A percentile compares a stretch with the other conserved stretches of the same genome.
These are phyloP conservation scores for Ceriops zippeliana DNA, from an alignment of 345 rosid species.

Conservation along the genomic window DNA sequence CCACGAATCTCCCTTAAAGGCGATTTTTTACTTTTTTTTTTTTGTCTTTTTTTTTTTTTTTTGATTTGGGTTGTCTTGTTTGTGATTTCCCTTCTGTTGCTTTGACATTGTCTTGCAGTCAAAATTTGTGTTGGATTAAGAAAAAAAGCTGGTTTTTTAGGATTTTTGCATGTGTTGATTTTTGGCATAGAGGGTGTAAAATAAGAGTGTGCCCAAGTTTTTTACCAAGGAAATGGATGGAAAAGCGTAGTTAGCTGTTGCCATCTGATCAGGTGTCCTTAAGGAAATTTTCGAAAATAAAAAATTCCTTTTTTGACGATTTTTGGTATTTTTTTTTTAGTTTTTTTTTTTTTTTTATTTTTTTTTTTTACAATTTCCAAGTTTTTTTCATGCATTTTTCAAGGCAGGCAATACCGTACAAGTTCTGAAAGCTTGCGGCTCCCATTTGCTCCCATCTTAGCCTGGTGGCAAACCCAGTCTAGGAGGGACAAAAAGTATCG, in stretches of 20 bases:
- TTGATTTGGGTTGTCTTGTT: neutral
- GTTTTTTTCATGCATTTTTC: conserved; percentile 35
- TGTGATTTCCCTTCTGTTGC: neutral
- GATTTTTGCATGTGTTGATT: conserved; percentile 52
- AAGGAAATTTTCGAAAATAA: no score
- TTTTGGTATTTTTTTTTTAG: no score
- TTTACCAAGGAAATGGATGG: conserved; percentile 54
- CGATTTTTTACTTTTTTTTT: no score
- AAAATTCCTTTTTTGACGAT: neutral
- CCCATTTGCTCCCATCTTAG: no score
- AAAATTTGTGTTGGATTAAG: conserved; percentile 40
- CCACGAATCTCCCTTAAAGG: no score
- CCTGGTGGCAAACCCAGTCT: no score
- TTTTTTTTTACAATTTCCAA: conserved; percentile 43
- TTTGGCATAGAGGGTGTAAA: no score
- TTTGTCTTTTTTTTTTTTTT: no score
- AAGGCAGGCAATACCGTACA: conserved; percentile 17
- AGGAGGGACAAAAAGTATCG: no score
- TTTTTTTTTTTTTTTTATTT: no score
- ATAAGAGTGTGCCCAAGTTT: conserved; percentile 41
- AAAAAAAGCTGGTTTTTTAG: conserved; percentile 38
- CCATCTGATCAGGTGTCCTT: neutral
- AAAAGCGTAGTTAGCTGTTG: conserved; percentile 33
- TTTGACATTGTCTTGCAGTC: conserved; percentile 28
- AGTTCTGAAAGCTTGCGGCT: conserved; percentile 13